Evolutionary conservation across 1,284 basidiomycete genomes (phyloP).

Genomic region (Pyrrhoderma lamaoense): DNA sequence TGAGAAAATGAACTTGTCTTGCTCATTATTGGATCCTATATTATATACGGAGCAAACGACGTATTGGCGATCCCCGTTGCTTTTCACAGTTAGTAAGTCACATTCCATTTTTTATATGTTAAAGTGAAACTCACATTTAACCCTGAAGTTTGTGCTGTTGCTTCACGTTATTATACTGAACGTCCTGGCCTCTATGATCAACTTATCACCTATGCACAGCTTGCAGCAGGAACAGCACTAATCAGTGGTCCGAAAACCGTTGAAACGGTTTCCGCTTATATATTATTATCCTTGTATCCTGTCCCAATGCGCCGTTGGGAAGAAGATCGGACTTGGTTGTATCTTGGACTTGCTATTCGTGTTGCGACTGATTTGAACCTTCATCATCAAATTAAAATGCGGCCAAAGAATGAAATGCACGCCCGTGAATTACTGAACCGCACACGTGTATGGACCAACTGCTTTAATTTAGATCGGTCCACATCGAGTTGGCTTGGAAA

Average conservation of each 20-base stretch:
- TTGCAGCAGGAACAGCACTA: constrained; percentile 64
- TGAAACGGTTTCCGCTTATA: constrained; percentile 67
- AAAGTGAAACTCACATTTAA: neutral
- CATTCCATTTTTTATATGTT: neutral
- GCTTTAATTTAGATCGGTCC: constrained; percentile 78
- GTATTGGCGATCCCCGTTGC: constrained; percentile 68
- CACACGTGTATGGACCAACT: constrained; percentile 83
- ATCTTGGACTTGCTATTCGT: constrained; percentile 71
- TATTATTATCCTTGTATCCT: constrained; percentile 67
- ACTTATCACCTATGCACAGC: constrained; percentile 63
- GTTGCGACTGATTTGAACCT: constrained; percentile 80
- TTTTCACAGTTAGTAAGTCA: constrained; percentile 75
- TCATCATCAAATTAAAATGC: constrained; percentile 64
- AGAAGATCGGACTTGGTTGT: constrained; percentile 73
- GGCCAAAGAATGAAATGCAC: constrained; percentile 61
- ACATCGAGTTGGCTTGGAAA: constrained; percentile 81
- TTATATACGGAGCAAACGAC: constrained; percentile 69
- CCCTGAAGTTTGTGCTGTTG: constrained; percentile 62
- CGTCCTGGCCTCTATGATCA: constrained; percentile 60
- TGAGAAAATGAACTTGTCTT: constrained; percentile 65
- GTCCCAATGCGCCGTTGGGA: constrained; percentile 69
- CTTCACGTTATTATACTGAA: constrained; percentile 62
- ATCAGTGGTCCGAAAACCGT: constrained; percentile 69
- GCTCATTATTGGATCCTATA: constrained; percentile 65
- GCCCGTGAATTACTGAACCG: constrained; percentile 80